These are phyloP conservation scores for Spirogloea muscicola DNA, from an alignment of 139 green algal species.

Conservation along the genomic window DNA sequence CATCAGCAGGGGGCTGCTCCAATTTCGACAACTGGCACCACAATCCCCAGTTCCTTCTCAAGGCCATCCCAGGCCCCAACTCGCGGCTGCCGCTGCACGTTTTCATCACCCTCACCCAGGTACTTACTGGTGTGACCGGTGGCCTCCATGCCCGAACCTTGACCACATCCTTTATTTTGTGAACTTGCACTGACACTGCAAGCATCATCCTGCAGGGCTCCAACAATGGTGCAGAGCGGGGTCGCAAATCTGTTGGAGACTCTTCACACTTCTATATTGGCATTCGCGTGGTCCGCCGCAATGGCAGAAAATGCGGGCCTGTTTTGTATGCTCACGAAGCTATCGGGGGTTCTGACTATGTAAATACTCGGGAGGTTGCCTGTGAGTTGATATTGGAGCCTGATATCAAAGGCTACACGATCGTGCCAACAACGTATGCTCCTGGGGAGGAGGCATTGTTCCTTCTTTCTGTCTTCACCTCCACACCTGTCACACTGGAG, in stretches of 20 bases:
- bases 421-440: slow-evolving; percentile 2
- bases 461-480: slow-evolving; percentile 11
- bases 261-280: slow-evolving; percentile 9
- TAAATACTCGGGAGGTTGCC: slow-evolving; percentile 21
- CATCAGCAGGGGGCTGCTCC: slow-evolving; percentile 10
- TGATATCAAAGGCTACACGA: slow-evolving; percentile 2
- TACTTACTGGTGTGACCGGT: too few species aligned
- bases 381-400: slow-evolving; percentile 20
- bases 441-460: slow-evolving; percentile 1
- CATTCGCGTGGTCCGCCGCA: slow-evolving; percentile 2
- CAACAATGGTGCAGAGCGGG: too few species aligned
- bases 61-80: neutral
- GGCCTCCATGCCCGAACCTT: too few species aligned
- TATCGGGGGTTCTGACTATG: slow-evolving; percentile 1
- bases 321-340: slow-evolving; percentile 1
- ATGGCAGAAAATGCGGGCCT: neutral
- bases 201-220: too few species aligned
- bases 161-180: too few species aligned
- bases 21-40: slow-evolving; percentile 33
- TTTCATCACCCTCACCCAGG: slow-evolving; percentile 39
- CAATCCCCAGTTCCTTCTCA: slow-evolving; percentile 34
- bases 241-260: neutral
- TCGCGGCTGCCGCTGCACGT: slow-evolving; percentile 6
- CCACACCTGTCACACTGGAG: neutral
- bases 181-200: too few species aligned